Evolutionary conservation across 441 rosid species (phyloP).

Genomic region (Gossypium davidsonii): DNA sequence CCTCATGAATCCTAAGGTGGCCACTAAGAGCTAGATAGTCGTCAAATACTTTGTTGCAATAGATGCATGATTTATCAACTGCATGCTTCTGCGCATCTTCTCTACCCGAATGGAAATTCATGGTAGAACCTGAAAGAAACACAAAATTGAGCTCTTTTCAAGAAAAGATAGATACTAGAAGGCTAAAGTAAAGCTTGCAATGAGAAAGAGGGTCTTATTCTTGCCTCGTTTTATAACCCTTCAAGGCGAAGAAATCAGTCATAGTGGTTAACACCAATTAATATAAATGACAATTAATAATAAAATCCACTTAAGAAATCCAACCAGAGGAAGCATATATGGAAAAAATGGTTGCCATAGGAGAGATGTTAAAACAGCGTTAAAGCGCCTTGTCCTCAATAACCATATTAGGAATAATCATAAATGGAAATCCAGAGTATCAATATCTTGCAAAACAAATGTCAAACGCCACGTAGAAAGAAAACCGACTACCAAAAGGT

Average conservation of each 20-base stretch:
- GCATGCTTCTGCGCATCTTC: slow-evolving; percentile 16
- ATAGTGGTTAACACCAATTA: slow-evolving; percentile 16
- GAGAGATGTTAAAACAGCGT: slow-evolving; percentile 5
- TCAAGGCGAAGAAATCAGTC: slow-evolving; percentile 7
- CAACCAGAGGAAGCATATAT: slow-evolving; percentile 3
- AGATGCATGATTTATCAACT: slow-evolving; percentile 14
- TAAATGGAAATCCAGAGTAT: slow-evolving; percentile 17
- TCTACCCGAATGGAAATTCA: slow-evolving; percentile 17
- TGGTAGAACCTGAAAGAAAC: slow-evolving; percentile 16
- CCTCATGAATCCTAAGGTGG: slow-evolving; percentile 27
- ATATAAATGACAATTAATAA: slow-evolving; percentile 15
- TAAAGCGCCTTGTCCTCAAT: not conserved
- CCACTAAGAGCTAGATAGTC: slow-evolving; percentile 21
- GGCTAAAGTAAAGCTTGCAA: slow-evolving; percentile 3
- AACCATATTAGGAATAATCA: slow-evolving; percentile 8
- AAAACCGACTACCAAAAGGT: not conserved
- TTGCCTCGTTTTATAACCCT: slow-evolving; percentile 18
- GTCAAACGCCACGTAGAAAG: not conserved
- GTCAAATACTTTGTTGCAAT: slow-evolving; percentile 21
- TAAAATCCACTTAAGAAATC: slow-evolving; percentile 11
- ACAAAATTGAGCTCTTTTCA: slow-evolving; percentile 1
- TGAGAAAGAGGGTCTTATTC: slow-evolving; percentile 16
- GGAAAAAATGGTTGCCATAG: slow-evolving; percentile 9
- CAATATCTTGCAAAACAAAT: slow-evolving; percentile 1
- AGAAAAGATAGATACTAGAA: not conserved